Evolutionary conservation across 805 yeast genomes (phyloP), one percentile per base, ranked within the genome.

Genomic region (Ogataea allantospora): DNA sequence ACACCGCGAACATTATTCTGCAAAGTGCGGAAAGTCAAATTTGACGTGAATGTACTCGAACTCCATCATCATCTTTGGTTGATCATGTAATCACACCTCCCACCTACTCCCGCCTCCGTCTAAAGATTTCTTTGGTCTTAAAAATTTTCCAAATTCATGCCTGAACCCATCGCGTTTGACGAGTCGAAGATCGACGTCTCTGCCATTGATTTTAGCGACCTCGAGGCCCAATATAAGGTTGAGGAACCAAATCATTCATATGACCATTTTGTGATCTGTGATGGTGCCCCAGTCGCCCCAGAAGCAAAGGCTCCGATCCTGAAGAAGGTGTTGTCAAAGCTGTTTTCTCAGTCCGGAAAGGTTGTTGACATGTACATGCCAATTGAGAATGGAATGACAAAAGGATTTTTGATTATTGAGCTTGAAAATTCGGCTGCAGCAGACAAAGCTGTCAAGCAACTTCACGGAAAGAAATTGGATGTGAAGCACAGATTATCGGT

Each of bases 251-350:
- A 76, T 35, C 66, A 72, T 41, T 76, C 79, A 34, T 71, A 85
- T 40, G 95, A 86, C 55, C 77, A 77, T 55, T 88, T 78, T 57
- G 78, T 91, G 41, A 85, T 91, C 20, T 83, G 88, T 35, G 97
- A 88, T 60, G 99, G 99, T 32, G 89, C 95, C 8, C 99, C 99
- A 50, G 71, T 88, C 45, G 95, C 95, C 17, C 96, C 97, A 42
- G 95, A 83, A 59, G 62, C 87, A 36, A 93, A 93, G 66, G 85
- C 80, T 35, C 85, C 88, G 39, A 78, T 85, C 42, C 75, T 93
- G 58, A 75, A 80, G 51, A 89, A 87, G 63, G 97, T 95, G 30
- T 74, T 93, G 57, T 77, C 74, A 51, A 91, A 89, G 68, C 73
- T 88, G 37, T 82, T 93, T 57, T 67, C 78, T 32, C 75, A 77